These are phyloP conservation scores for Mortierella sp. DNA, from an alignment of 371 early-diverging fungal species.

Conservation along the genomic window DNA sequence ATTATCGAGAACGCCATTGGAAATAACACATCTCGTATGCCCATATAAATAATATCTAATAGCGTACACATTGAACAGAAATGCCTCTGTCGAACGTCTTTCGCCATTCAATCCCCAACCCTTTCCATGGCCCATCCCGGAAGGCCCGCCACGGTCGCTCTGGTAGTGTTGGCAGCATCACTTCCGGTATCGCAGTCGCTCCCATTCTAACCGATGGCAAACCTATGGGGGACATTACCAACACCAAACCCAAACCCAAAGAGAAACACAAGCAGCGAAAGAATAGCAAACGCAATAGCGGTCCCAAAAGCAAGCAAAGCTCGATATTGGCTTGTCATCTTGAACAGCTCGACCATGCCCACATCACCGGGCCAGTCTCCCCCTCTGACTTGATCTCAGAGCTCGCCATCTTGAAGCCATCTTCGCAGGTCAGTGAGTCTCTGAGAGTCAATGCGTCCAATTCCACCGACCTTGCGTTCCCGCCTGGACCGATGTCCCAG, in stretches of 20 bases:
- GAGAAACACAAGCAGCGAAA: not conserved
- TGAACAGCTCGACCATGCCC: slow-evolving; percentile 6
- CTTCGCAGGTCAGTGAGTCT: not conserved
- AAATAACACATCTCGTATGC: no score
- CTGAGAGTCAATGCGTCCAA: not conserved
- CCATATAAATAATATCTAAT: no score
- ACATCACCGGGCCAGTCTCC: not conserved
- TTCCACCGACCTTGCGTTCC: not conserved
- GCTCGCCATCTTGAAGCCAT: slow-evolving; percentile 10
- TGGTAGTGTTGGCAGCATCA: slow-evolving; percentile 2
- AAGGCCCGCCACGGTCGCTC: slow-evolving; percentile 7
- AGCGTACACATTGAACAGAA: not conserved
- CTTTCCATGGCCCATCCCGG: slow-evolving; percentile 19
- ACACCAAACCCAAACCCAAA: not conserved
- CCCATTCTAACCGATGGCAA: not conserved
- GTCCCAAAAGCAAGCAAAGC: slow-evolving; percentile 7
- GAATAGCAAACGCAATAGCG: not conserved
- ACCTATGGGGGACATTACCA: not conserved
- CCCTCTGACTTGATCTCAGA: slow-evolving; percentile 8
- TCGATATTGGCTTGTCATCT: slow-evolving; percentile 4
- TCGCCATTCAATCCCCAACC: slow-evolving; percentile 30
- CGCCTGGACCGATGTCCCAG: slow-evolving; percentile 17
- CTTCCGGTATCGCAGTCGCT: not conserved
- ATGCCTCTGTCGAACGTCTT: slow-evolving; percentile 49
- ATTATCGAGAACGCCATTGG: no score